Conservation (phyloP, 2,329 filamentous ascomycete species). For the Arthrobotrys entomopaga region DNA sequence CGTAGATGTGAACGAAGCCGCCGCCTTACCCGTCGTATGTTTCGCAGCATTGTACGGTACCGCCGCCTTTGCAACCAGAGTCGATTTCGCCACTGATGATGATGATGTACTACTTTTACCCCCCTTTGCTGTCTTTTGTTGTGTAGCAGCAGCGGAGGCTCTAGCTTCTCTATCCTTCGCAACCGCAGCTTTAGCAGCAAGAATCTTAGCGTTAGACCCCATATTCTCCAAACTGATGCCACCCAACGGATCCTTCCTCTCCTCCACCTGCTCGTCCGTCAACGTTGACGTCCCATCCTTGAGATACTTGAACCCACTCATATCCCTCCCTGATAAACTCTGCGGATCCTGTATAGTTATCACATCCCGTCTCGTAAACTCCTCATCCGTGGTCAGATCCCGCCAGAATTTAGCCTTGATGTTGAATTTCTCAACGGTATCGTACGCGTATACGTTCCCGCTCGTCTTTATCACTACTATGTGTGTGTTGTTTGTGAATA, state of each 20-base stretch:
- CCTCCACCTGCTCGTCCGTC: slow-evolving; percentile 71
- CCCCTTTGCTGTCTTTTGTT: background rate
- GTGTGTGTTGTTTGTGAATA: slow-evolving; percentile 97
- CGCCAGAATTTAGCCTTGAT: slow-evolving; percentile 97
- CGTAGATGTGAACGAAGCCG: slow-evolving; percentile 94
- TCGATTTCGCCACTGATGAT: slow-evolving; percentile 6
- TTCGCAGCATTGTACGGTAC: slow-evolving; percentile 83
- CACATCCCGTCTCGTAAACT: slow-evolving; percentile 89
- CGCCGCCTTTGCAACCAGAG: slow-evolving; percentile 26
- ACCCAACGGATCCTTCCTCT: slow-evolving; percentile 69
- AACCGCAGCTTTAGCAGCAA: slow-evolving; percentile 92
- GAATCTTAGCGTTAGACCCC: slow-evolving; percentile 81
- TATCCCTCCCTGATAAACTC: slow-evolving; percentile 81
- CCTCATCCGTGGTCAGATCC: slow-evolving; percentile 85
- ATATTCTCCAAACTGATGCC: slow-evolving; percentile 82
- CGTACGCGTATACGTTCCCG: slow-evolving; percentile 95
- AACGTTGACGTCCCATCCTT: slow-evolving; percentile 72
- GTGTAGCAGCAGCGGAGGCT: slow-evolving; percentile 54
- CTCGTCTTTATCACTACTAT: slow-evolving; percentile 87
- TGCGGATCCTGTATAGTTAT: slow-evolving; percentile 97
- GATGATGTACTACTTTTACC: slow-evolving; percentile 38
- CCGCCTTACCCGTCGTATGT: slow-evolving; percentile 89
- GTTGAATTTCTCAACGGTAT: slow-evolving; percentile 93
- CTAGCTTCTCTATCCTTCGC: slow-evolving; percentile 76
- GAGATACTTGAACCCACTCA: slow-evolving; percentile 88